Conservation (phyloP, 352 stramenopile species). For the Phytopythium ostracodes region DNA sequence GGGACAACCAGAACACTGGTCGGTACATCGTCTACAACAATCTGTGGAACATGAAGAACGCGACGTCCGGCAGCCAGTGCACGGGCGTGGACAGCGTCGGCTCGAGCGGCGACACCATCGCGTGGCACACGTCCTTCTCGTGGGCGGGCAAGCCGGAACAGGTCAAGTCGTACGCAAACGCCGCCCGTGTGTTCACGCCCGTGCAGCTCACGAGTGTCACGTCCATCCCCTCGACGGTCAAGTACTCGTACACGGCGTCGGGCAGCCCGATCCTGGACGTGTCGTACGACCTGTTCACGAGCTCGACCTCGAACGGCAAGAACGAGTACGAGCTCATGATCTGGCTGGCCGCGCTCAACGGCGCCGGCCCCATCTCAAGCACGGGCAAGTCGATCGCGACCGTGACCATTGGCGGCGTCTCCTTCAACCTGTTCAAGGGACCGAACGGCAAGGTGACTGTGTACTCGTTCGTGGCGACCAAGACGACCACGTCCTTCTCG, state of each 20-base stretch:
- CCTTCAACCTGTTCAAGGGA: slow-evolving; percentile 31
- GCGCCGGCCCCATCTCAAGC: slow-evolving; percentile 25
- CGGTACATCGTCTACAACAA: slow-evolving; percentile 42
- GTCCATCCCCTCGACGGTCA: slow-evolving; percentile 30
- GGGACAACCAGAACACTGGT: slow-evolving; percentile 18
- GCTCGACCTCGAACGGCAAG: slow-evolving; percentile 17
- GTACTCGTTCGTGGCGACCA: slow-evolving; percentile 27
- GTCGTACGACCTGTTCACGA: slow-evolving; percentile 35
- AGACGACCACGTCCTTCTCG: slow-evolving; percentile 26
- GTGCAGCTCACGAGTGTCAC: slow-evolving; percentile 22
- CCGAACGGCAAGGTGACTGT: slow-evolving; percentile 32
- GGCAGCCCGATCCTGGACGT: slow-evolving; percentile 13
- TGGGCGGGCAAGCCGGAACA: slow-evolving; percentile 20
- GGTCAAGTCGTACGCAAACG: slow-evolving; percentile 24
- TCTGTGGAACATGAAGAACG: slow-evolving; percentile 26
- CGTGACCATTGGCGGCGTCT: slow-evolving; percentile 18
- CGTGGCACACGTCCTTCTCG: slow-evolving; percentile 16
- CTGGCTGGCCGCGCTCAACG: slow-evolving; percentile 29
- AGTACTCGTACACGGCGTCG: slow-evolving; percentile 31
- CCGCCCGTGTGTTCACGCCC: slow-evolving; percentile 19
- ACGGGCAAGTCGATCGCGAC: slow-evolving; percentile 26
- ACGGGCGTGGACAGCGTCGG: slow-evolving; percentile 14
- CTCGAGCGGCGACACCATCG: slow-evolving; percentile 12
- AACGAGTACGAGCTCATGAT: slow-evolving; percentile 38
- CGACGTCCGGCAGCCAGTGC: slow-evolving; percentile 17